Conservation (phyloP, 2,329 filamentous ascomycete species). For the Westerdykella aurantiaca region DNA sequence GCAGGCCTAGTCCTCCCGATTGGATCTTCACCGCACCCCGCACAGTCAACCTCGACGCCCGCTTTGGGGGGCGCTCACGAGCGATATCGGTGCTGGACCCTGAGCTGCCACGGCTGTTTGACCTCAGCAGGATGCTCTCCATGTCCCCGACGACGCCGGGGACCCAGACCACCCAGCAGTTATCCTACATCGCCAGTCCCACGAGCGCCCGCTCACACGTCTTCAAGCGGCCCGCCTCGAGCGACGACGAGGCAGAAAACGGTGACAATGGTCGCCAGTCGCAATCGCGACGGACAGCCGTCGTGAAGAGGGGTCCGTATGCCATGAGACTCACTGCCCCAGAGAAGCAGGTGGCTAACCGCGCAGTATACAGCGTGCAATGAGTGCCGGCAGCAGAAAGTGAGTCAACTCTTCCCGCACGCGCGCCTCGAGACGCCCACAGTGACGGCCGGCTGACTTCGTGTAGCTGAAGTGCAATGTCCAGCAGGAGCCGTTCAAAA, state of each 20-base stretch:
- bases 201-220: constrained; percentile 25
- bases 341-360: too few species aligned
- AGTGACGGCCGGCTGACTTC: constrained; percentile 13
- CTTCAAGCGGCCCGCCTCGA: constrained; percentile 35
- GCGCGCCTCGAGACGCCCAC: background rate
- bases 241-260: constrained; percentile 33
- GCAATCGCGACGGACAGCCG: constrained; percentile 25
- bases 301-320: constrained; percentile 51
- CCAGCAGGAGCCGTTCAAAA: constrained; percentile 70
- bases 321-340: too few species aligned
- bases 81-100: constrained; percentile 13
- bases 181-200: constrained; percentile 25
- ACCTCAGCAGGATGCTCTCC: constrained; percentile 12
- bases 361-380: constrained; percentile 56
- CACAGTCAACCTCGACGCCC: background rate
- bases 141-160: constrained; percentile 31
- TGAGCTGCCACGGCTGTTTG: constrained; percentile 2
- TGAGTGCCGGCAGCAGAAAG: constrained; percentile 81
- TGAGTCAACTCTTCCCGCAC: constrained; percentile 39
- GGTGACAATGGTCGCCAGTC: constrained; percentile 22
- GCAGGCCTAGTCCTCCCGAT: background rate
- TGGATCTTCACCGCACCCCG: background rate
- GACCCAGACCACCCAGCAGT: constrained; percentile 21
- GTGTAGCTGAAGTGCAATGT: constrained; percentile 74
- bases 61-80: background rate